A percentile compares a stretch with the other conserved stretches of the same genome.
Conservation (phyloP, 2,329 filamentous ascomycete species). For the Neofusicoccum ribis region DNA sequence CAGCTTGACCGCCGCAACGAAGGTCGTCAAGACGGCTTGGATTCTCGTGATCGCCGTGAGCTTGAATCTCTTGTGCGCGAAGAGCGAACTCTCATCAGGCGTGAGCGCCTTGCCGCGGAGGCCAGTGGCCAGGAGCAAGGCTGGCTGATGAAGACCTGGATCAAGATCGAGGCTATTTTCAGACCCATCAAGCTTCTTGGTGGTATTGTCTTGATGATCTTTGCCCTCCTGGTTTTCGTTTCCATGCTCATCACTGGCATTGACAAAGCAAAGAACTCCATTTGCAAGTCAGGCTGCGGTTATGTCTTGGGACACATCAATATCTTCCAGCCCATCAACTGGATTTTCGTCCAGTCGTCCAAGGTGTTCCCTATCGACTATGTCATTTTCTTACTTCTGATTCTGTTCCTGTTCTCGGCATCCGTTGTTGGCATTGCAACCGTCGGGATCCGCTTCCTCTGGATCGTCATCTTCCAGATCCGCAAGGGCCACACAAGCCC, state of each 20-base stretch:
- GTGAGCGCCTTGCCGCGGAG: slow-evolving; percentile 83
- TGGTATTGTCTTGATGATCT: slow-evolving; percentile 72
- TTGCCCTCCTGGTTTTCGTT: slow-evolving; percentile 76
- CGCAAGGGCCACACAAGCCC: slow-evolving; percentile 85
- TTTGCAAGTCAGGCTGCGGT: slow-evolving; percentile 87
- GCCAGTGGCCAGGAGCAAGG: slow-evolving; percentile 75
- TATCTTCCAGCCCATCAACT: slow-evolving; percentile 94
- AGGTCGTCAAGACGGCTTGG: slow-evolving; percentile 71
- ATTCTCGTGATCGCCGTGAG: slow-evolving; percentile 84
- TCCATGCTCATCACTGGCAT: slow-evolving; percentile 95
- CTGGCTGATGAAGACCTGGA: slow-evolving; percentile 72
- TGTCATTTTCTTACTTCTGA: slow-evolving; percentile 78
- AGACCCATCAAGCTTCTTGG: slow-evolving; percentile 86
- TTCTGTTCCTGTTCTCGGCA: slow-evolving; percentile 84
- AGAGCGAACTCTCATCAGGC: slow-evolving; percentile 86
- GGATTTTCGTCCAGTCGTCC: slow-evolving; percentile 77
- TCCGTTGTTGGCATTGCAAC: slow-evolving; percentile 83
- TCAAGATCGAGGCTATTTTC: slow-evolving; percentile 78
- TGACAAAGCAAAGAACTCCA: slow-evolving; percentile 93
- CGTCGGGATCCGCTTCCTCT: slow-evolving; percentile 92
- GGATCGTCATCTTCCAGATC: slow-evolving; percentile 91
- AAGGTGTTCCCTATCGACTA: slow-evolving; percentile 91
- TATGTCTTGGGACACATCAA: slow-evolving; percentile 88
- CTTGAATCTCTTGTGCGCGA: slow-evolving; percentile 84
- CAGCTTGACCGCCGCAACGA: slow-evolving; percentile 85